Percentiles rank a stretch among this genome's conserved stretches.
phyloP scores from a whole-genome alignment of 352 stramenopile species.

The Pythium insidiosum region DNA sequence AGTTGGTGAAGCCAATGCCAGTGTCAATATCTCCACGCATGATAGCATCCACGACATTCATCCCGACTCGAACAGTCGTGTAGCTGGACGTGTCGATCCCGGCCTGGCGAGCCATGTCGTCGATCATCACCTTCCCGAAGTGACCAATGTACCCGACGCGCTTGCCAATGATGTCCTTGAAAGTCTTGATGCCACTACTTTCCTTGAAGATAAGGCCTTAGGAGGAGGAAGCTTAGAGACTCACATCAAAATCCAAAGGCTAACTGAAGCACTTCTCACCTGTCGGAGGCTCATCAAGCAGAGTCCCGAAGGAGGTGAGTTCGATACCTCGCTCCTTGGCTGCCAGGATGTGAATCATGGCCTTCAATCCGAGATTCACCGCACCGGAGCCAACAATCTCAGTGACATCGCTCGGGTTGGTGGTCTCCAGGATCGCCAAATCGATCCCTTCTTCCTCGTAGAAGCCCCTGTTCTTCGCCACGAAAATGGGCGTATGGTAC shows the following conservation, averaged over 20 bases:
- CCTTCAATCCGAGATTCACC: slow-evolving; percentile 40
- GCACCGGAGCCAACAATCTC: slow-evolving; percentile 40
- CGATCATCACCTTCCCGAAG: slow-evolving; percentile 47
- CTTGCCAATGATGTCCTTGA: slow-evolving; percentile 47
- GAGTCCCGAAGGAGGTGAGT: slow-evolving; percentile 34
- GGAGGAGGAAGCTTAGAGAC: neutral
- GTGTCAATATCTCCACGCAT: slow-evolving; percentile 39
- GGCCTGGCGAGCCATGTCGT: slow-evolving; percentile 39
- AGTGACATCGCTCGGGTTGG: slow-evolving; percentile 39
- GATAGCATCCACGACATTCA: slow-evolving; percentile 47
- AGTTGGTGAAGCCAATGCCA: slow-evolving; percentile 46
- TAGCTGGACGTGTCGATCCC: slow-evolving; percentile 35
- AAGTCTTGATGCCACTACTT: slow-evolving; percentile 38
- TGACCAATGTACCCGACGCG: slow-evolving; percentile 43
- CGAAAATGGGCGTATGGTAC: slow-evolving; percentile 48
- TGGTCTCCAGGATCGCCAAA: slow-evolving; percentile 37
- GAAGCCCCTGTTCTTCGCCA: slow-evolving; percentile 40
- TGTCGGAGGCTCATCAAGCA: slow-evolving; percentile 36
- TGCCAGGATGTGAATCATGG: slow-evolving; percentile 43
- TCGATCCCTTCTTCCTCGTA: slow-evolving; percentile 48
- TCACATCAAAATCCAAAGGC: neutral
- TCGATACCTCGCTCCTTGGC: slow-evolving; percentile 43
- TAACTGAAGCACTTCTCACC: slow-evolving; percentile 6
- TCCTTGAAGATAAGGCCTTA: slow-evolving; percentile 42
- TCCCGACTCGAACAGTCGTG: slow-evolving; percentile 33